Base-by-base conservation (phyloP, 1,139 yeast genomes). In the Geotrichum histeridarum region DNA sequence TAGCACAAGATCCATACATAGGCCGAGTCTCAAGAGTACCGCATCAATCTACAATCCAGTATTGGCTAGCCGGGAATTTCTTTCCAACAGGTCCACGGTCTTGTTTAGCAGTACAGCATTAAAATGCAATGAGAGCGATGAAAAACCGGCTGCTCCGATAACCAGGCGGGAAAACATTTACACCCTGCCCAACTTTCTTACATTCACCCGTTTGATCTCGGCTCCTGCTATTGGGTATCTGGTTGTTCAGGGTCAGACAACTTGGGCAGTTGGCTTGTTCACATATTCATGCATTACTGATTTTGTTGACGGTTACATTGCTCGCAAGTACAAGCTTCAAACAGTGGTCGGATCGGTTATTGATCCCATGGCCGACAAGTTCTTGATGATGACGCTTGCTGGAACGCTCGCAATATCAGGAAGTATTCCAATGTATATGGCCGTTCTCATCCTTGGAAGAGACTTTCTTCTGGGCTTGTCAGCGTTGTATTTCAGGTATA, bases 291-390 rank as follows among this genome's bases (percentile, higher is more conserved):
- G 97, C 61, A 68, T 90, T 9, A 91, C 99, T 0, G 99, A 94
- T 68, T 84, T 87, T 61, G 71, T 91, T 27, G 99, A 94, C 68
- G 99, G 99, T 0, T 87, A 73, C 65, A 81, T 94, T 61, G 99
- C 99, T 8, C 76, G 99, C 53, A 78, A 71, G 58, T 91, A 72
- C 74, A 83, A 89, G 54, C 75, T 86, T 78, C 81, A 82, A 63
- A 83, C 96, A 0, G 84, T 87, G 1, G 79, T 91, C 4, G 99
- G 99, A 0, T 86, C 96, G 0, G 84, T 94, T 18, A 74, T 94
- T 43, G 99, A 94, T 65, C 99, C 99, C 0, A 77, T 90, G 74
- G 99, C 99, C 0, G 99, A 94, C 67, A 94, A 94, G 69, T 74
- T 87, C 27, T 74, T 94, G 47, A 89, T 94, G 96, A 80, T 94